These are phyloP conservation scores for Irpex sp. DNA, from an alignment of 1,284 basidiomycete species.

Conservation along the genomic window DNA sequence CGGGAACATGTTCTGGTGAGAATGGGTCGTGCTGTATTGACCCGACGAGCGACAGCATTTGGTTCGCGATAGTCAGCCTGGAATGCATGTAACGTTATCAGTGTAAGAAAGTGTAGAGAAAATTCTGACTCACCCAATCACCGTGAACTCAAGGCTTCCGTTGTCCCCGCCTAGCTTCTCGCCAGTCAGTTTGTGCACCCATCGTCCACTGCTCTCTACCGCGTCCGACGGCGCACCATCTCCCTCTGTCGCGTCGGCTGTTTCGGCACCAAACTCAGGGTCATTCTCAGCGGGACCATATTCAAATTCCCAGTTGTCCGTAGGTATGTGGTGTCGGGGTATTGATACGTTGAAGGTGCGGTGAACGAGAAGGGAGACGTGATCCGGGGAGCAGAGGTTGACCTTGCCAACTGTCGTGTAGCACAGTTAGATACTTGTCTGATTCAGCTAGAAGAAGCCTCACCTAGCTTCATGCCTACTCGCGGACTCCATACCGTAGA, in stretches of 20 bases:
- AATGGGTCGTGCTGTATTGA: constrained; percentile 87
- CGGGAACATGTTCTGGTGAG: constrained; percentile 53
- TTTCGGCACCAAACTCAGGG: constrained; percentile 53
- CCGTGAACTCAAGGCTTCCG: constrained; percentile 79
- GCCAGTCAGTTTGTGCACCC: constrained; percentile 74
- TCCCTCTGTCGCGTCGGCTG: constrained; percentile 17
- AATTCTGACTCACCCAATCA: constrained; percentile 69
- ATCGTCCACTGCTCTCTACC: constrained; percentile 59
- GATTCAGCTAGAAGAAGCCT: constrained; percentile 24
- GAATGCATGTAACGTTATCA: not conserved
- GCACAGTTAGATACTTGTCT: not conserved
- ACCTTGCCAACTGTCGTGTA: constrained; percentile 69
- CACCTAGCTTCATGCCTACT: constrained; percentile 81
- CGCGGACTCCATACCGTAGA: constrained; percentile 88
- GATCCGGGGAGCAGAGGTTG: constrained; percentile 89
- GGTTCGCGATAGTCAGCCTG: constrained; percentile 89
- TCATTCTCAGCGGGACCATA: constrained; percentile 75
- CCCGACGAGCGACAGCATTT: constrained; percentile 91
- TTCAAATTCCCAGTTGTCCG: constrained; percentile 82
- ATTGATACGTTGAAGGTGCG: constrained; percentile 97
- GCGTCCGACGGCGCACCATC: constrained; percentile 26
- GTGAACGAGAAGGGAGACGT: constrained; percentile 89
- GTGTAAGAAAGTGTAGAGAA: not conserved
- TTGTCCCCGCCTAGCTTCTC: constrained; percentile 67
- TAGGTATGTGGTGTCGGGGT: constrained; percentile 86